phyloP scores from a whole-genome alignment of 2,329 filamentous ascomycete species.

The Trichoderma guizhouense region DNA sequence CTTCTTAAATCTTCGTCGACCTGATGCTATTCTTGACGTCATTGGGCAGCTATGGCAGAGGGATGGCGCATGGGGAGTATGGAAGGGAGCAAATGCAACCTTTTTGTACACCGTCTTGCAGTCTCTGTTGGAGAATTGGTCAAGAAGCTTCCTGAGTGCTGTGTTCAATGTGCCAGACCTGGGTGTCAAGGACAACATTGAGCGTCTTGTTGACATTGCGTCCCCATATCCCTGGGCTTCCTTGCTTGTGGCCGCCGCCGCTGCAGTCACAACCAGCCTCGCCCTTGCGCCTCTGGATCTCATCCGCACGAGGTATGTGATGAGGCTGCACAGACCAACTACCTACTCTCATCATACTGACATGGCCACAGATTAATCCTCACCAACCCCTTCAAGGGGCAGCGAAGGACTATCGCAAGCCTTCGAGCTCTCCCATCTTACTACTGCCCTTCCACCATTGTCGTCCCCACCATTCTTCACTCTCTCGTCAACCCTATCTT shows the following conservation, averaged over 20 bases:
- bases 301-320: conserved; percentile 65
- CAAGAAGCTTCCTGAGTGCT: conserved; percentile 83
- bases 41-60: conserved; percentile 85
- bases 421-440: conserved; percentile 77
- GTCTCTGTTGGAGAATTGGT: conserved; percentile 87
- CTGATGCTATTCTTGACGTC: conserved; percentile 81
- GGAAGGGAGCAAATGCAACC: conserved; percentile 89
- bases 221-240: conserved; percentile 80
- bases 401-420: conserved; percentile 74
- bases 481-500: conserved; percentile 80
- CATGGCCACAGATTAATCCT: conserved; percentile 65
- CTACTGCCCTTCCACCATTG: conserved; percentile 64
- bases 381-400: conserved; percentile 70
- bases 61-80: conserved; percentile 86
- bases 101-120: conserved; percentile 88
- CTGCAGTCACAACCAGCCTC: conserved; percentile 69
- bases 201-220: conserved; percentile 68
- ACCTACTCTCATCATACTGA: conserved; percentile 27
- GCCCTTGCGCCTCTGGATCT: conserved; percentile 85
- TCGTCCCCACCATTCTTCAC: conserved; percentile 83
- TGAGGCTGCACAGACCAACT: neutral
- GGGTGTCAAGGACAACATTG: conserved; percentile 71
- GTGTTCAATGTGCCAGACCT: conserved; percentile 86
- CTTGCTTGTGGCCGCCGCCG: conserved; percentile 65
- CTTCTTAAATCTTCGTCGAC: conserved; percentile 66